phyloP scores from a whole-genome alignment of 257 asterid species.

The Coffea canephora region DNA sequence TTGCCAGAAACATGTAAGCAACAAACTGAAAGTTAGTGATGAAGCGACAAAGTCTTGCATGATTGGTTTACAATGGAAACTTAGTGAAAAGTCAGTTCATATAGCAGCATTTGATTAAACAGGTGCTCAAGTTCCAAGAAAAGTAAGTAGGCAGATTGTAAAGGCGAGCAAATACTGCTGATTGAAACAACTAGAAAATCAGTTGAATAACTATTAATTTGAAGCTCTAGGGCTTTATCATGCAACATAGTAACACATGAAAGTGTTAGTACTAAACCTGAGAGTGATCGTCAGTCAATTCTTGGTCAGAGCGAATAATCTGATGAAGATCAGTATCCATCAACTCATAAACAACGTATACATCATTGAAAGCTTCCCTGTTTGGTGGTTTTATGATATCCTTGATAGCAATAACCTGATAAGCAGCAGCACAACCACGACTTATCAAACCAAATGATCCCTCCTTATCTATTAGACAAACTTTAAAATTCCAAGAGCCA shows the following conservation, averaged over 20 bases:
- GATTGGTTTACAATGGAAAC: neutral
- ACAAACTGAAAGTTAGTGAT: neutral
- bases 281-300: constrained; percentile 71
- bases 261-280: constrained; percentile 42
- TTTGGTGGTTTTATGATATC: constrained; percentile 76
- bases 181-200: neutral
- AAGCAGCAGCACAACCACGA: constrained; percentile 13
- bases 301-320: constrained; percentile 80
- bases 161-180: neutral
- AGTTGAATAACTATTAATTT: neutral
- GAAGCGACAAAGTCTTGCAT: neutral
- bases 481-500: neutral
- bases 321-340: constrained; percentile 91
- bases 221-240: neutral
- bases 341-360: constrained; percentile 72
- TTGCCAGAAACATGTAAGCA: neutral
- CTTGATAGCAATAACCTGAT: constrained; percentile 73
- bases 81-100: neutral
- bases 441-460: neutral
- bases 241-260: neutral
- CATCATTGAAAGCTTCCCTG: constrained; percentile 70
- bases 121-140: neutral
- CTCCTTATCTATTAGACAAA: neutral
- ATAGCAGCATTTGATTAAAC: neutral
- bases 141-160: neutral